phyloP scores from a whole-genome alignment of 2,329 filamentous ascomycete genomes.

The Colletotrichum higginsianum region DNA sequence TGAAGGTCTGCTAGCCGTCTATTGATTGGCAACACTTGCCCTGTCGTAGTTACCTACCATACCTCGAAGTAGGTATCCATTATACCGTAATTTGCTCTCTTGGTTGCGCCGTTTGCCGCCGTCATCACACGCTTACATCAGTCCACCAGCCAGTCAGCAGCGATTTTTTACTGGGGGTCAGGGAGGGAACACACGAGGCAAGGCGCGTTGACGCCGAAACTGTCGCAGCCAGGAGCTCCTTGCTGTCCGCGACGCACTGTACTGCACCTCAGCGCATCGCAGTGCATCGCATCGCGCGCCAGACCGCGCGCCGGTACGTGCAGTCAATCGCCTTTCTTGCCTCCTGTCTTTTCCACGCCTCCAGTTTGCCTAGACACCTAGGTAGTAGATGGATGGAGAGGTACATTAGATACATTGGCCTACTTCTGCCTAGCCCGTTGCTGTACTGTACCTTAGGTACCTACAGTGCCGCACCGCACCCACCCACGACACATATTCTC shows the following conservation, averaged over 20 bases:
- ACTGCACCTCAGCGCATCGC: conserved; percentile 32
- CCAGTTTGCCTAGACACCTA: no score
- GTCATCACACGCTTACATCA: conserved; percentile 19
- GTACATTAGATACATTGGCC: conserved; percentile 8
- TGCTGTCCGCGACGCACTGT: conserved; percentile 39
- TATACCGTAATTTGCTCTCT: conserved; percentile 6
- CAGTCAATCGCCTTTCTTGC: conserved; percentile 20
- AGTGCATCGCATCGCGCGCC: conserved; percentile 25
- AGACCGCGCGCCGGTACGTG: conserved; percentile 37
- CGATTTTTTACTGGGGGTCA: not conserved
- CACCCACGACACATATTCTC: not conserved
- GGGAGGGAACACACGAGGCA: conserved; percentile 2
- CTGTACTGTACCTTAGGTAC: not conserved
- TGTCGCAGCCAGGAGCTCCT: conserved; percentile 48
- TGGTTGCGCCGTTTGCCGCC: conserved; percentile 3
- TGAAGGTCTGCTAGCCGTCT: no score
- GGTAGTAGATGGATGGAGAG: not conserved
- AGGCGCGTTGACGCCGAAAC: conserved; percentile 48
- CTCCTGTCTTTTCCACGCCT: not conserved
- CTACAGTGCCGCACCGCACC: not conserved
- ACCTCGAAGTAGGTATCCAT: not conserved
- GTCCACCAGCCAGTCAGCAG: no score
- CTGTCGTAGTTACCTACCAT: not conserved
- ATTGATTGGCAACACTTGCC: no score
- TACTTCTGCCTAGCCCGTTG: not conserved